A percentile compares a stretch with the other conserved stretches of the same genome.
Conservation (phyloP, 345 rosid genomes). For the Lepidium aucheri region DNA sequence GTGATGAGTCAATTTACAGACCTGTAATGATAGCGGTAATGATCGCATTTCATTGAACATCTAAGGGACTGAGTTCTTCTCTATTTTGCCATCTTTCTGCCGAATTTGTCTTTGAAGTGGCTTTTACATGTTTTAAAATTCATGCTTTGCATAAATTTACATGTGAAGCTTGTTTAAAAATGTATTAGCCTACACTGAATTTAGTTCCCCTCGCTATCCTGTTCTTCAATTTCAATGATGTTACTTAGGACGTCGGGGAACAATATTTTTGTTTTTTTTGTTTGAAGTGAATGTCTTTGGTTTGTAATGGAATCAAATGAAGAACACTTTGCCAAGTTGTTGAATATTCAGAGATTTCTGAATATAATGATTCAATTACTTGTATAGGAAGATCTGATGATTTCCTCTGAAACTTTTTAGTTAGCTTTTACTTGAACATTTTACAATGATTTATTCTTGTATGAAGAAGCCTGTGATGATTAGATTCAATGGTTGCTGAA, state of each 20-base stretch:
- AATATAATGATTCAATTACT: background rate
- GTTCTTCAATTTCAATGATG: conserved; percentile 13
- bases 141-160: conserved; percentile 3
- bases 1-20: conserved; percentile 75
- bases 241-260: conserved; percentile 28
- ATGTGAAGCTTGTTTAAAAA: background rate
- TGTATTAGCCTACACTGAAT: conserved; percentile 22
- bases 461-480: conserved; percentile 29
- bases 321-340: conserved; percentile 4
- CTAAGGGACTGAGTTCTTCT: conserved; percentile 89
- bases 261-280: background rate
- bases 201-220: conserved; percentile 33
- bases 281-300: too few relatives aligned
- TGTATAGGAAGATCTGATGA: conserved; percentile 32
- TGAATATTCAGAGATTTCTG: conserved; percentile 1
- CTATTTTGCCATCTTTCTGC: too few relatives aligned
- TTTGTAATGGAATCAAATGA: conserved; percentile 16
- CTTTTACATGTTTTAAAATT: background rate
- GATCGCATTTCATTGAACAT: conserved; percentile 81
- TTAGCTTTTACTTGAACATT: fast-evolving
- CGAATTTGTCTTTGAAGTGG: background rate
- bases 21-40: conserved; percentile 90
- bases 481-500: conserved; percentile 26
- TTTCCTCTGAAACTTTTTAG: background rate
- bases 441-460: too few relatives aligned